Evolutionary conservation across 2,329 filamentous ascomycete genomes (phyloP), one percentile per base, ranked within the genome.

Genomic region (Trichoderma koningii): DNA sequence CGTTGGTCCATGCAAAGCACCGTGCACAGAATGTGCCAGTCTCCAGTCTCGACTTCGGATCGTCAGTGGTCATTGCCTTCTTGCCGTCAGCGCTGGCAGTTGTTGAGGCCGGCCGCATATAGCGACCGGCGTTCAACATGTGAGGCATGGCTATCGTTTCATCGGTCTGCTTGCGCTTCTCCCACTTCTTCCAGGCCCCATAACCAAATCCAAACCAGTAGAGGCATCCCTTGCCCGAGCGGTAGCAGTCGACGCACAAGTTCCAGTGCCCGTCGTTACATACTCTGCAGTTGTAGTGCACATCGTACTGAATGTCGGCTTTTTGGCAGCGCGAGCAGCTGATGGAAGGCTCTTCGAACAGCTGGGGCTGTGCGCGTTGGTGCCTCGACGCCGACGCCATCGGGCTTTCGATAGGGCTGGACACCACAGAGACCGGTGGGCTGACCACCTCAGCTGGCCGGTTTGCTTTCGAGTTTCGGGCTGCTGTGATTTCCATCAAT

Each of bases 141-240:
- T 89, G 87, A 19, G 85, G 85, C 57, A 72, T 81, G 66, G 80
- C 80, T 64, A 80, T 72, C 65, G 74, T 74, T 57, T 71, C 70
- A 21, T 79, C 74, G 6, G 76, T 76, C n/a, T 75, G 71, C 30
- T 76, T 75, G 19, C 78, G 78, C 70, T 81, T 81, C 66, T 90
- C 87, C 81, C 90, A 94, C 66, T 84, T 87, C 52, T 79, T 79
- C 78, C 87, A 85, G 0, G 92, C 92, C 5, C 85, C 84, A 70
- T 89, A 83, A 3, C 91, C 91, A 74, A 97, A 97, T 1, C 94
- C 93, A 70, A 89, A 93, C 92, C 93, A 97, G 73, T 95, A 86
- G 19, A 87, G 81, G 74, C 94, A 98, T 12, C 93, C 93, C 71
- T 85, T 85, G 9, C 89, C 89, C 14, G 80, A 74, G 30, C 92